Evolutionary conservation across 2,329 filamentous ascomycete genomes (phyloP).

Genomic region (Alternaria viburni): DNA sequence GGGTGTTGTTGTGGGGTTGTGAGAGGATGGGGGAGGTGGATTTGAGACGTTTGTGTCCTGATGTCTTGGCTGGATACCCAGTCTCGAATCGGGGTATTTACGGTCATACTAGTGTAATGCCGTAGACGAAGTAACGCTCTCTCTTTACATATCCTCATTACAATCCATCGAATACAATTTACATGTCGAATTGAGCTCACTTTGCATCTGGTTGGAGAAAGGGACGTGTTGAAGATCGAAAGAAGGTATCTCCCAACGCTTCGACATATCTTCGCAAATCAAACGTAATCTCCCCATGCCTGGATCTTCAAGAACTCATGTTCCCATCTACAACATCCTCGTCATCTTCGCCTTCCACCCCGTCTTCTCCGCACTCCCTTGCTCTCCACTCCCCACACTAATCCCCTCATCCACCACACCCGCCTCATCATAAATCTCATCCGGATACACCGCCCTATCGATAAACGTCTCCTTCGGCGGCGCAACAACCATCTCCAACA

Average conservation of each 20-base stretch:
- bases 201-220: background rate
- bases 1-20: constrained; percentile 32
- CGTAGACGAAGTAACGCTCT: background rate
- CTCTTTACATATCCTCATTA: background rate
- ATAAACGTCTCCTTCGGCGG: constrained; percentile 61
- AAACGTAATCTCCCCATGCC: background rate
- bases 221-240: background rate
- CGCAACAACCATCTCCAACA: constrained; percentile 54
- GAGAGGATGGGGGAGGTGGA: background rate
- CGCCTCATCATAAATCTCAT: constrained; percentile 46
- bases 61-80: background rate
- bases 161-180: background rate
- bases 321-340: constrained; percentile 35
- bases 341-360: constrained; percentile 44
- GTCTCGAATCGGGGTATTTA: too few species aligned
- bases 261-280: too few species aligned
- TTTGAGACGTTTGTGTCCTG: background rate
- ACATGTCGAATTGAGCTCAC: background rate
- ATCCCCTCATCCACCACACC: constrained; percentile 38
- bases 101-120: background rate
- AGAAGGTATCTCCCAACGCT: background rate
- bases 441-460: constrained; percentile 45
- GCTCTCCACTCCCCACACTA: constrained; percentile 33
- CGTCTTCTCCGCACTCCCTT: constrained; percentile 34
- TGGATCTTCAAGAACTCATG: background rate